These are phyloP conservation scores for Afroboletus lepidellus DNA, from an alignment of 1,284 basidiomycete genomes.

Conservation along the genomic window DNA sequence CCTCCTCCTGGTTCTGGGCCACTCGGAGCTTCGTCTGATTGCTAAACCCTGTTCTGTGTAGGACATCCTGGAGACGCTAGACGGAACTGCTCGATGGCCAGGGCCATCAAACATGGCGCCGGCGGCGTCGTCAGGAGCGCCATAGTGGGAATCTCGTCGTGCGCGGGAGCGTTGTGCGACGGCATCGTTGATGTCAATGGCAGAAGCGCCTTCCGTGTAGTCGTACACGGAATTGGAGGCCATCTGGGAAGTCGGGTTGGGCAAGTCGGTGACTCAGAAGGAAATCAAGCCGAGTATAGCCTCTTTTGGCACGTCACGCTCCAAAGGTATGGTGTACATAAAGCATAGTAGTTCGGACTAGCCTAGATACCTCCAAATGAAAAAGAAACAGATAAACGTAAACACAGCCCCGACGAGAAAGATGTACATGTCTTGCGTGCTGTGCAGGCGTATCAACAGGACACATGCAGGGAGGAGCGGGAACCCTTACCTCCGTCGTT, in stretches of 20 bases:
- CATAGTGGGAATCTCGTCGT: constrained; percentile 66
- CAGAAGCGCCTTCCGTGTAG: constrained; percentile 82
- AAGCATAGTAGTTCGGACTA: constrained; percentile 36
- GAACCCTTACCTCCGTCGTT: constrained; percentile 70
- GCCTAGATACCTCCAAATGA: constrained; percentile 88
- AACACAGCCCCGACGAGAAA: constrained; percentile 81
- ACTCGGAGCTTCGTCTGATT: constrained; percentile 54
- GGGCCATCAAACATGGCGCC: constrained; percentile 78
- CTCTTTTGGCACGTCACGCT: constrained; percentile 17
- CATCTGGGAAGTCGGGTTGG: too few species aligned
- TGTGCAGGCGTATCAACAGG: constrained; percentile 35
- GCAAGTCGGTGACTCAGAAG: not conserved
- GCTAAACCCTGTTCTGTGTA: constrained; percentile 46
- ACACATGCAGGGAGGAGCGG: not conserved
- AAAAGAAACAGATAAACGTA: constrained; percentile 87
- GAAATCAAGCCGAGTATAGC: not conserved
- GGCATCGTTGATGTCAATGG: constrained; percentile 64
- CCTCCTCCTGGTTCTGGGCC: constrained; percentile 48
- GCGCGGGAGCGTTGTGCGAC: constrained; percentile 47
- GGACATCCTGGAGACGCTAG: constrained; percentile 76
- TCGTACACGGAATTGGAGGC: constrained; percentile 41
- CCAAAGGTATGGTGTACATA: not conserved
- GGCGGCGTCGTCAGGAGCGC: constrained; percentile 45
- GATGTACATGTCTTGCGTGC: constrained; percentile 92
- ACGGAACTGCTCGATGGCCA: constrained; percentile 66